Conservation (phyloP, 192 early-diverging fungal genomes). For the Obelidium mucronatum region DNA sequence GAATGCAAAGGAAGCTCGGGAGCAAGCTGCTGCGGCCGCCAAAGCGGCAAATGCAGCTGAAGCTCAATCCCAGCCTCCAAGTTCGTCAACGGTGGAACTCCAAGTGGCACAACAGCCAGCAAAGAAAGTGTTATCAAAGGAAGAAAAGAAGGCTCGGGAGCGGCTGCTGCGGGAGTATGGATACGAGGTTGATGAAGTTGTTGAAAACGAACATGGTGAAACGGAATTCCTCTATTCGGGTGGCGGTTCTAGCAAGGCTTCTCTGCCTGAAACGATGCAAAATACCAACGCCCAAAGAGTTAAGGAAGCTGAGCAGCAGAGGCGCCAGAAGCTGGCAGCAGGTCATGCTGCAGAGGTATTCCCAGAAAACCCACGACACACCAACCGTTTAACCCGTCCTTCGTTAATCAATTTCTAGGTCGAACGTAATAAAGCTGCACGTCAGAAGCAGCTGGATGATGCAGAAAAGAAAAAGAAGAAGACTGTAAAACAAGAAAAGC, state of each 20-base stretch:
- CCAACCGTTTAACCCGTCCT: background rate
- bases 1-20: slow-evolving; percentile 5
- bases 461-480: slow-evolving; percentile 53
- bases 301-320: slow-evolving; percentile 61
- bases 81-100: slow-evolving; percentile 34
- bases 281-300: slow-evolving; percentile 68
- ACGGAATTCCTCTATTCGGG: slow-evolving; percentile 69
- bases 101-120: background rate
- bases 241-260: background rate
- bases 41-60: slow-evolving; percentile 52
- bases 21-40: slow-evolving; percentile 28
- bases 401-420: slow-evolving; percentile 6
- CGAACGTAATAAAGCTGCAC: slow-evolving; percentile 40
- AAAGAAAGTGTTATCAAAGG: slow-evolving; percentile 35
- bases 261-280: slow-evolving; percentile 18
- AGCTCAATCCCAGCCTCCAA: slow-evolving; percentile 34
- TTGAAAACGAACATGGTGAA: slow-evolving; percentile 67
- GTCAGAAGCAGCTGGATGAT: slow-evolving; percentile 53
- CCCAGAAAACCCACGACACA: too few species aligned
- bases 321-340: slow-evolving; percentile 23
- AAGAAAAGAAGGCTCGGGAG: slow-evolving; percentile 37
- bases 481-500: slow-evolving; percentile 57
- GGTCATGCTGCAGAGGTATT: slow-evolving; percentile 23
- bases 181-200: slow-evolving; percentile 66
- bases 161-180: slow-evolving; percentile 60